These are phyloP conservation scores for Hemileccinum impolitum DNA, from an alignment of 768 basidiomycete genomes.

Conservation along the genomic window DNA sequence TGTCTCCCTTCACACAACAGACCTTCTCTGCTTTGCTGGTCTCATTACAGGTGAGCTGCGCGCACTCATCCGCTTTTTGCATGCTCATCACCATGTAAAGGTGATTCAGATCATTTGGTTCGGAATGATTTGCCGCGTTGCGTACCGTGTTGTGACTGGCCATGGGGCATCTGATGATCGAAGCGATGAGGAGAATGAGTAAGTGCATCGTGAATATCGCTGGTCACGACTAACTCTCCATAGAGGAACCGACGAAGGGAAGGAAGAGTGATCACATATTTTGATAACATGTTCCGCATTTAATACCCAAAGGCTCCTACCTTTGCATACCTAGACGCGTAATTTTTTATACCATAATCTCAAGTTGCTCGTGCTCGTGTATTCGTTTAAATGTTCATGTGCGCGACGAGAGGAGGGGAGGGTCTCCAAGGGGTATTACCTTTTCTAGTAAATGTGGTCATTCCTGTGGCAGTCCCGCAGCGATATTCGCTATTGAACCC, in stretches of 20 bases:
- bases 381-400: background rate
- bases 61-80: background rate
- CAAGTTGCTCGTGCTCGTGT: slow-evolving; percentile 4
- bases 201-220: slow-evolving; percentile 16
- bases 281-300: slow-evolving; percentile 18
- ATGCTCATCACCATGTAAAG: slow-evolving; percentile 35
- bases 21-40: slow-evolving; percentile 55
- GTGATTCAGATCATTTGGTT: slow-evolving; percentile 83
- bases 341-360: slow-evolving; percentile 29
- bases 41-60: slow-evolving; percentile 52
- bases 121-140: slow-evolving; percentile 76
- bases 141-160: slow-evolving; percentile 74
- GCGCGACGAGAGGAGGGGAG: background rate
- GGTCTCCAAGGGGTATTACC: slow-evolving; percentile 22
- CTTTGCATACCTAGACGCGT: slow-evolving; percentile 27
- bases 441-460: slow-evolving; percentile 22
- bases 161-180: slow-evolving; percentile 78
- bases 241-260: slow-evolving; percentile 18
- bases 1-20: slow-evolving; percentile 42
- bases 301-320: slow-evolving; percentile 22
- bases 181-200: slow-evolving; percentile 77
- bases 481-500: slow-evolving; percentile 3
- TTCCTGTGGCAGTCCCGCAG: slow-evolving; percentile 14
- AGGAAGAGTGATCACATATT: slow-evolving; percentile 23
- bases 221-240: slow-evolving; percentile 10